Evolutionary conservation across 306 rosid species (phyloP), one percentile per base, ranked within the genome.

Genomic region (Cucurbita argyrosperma): DNA sequence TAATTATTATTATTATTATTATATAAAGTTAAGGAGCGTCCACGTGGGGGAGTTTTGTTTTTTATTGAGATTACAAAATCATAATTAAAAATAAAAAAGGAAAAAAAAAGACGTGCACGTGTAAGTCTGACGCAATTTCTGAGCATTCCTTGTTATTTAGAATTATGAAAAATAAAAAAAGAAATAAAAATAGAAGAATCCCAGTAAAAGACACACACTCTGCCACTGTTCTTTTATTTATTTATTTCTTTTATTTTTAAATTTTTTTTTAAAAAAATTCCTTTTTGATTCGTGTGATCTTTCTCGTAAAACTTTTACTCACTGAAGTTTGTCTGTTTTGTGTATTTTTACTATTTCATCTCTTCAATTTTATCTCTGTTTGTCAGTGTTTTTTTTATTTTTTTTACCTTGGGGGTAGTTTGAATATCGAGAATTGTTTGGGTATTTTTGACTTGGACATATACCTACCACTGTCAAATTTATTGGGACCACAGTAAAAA

Each of bases 21-120:
- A 5, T 1, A 58, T 35, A 61, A 61, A 61, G 67, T 61, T 56
- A 63, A 64, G 70, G 30, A 40, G 70, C 8, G n/a, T 40, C 72
- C 72, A 66, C 72, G 72, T 66, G 72, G 72, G 72, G 72, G 38
- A 66, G 53, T 43, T 66, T 66, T 66, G 72, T 53, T 66, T 2
- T 66, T 37, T 66, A 66, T 13, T 60, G 66, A 60, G 10, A 60
- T 60, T 38, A 63, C 26, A 38, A 3, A 63, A 63, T 61, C 13
- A 64, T 64, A 9, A 64, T 38, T 11, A 5, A 10, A 1, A n/a
- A 6, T 16, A n/a, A 7, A 52, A 52, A 52, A 16, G 55, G 15
- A 14, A 55, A 55, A 18, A 15, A 2, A 5, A 43, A 66, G 35
- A 66, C 10, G 54, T 66, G 43, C 72, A 66, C 72, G 72, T 66